phyloP scores from a whole-genome alignment of 2,329 filamentous ascomycete genomes.

The Neofusicoccum kwambonambiense region DNA sequence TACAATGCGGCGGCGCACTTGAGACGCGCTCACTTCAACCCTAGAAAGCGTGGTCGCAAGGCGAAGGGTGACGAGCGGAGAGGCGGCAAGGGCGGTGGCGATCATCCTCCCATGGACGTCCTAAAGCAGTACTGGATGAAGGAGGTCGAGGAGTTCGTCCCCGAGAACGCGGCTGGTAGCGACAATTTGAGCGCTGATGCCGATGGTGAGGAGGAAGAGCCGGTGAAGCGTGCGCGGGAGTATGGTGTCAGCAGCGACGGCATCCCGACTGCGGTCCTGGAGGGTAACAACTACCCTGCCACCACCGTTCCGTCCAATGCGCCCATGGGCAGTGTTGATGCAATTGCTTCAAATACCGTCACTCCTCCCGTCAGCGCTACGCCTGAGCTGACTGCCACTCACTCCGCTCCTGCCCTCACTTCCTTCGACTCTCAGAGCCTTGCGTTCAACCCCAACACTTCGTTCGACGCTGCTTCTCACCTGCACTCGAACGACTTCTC shows the following conservation, averaged over 20 bases:
- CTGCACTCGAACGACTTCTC: conserved; percentile 4
- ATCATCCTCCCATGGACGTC: conserved; percentile 59
- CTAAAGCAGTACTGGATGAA: conserved; percentile 60
- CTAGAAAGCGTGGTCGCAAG: conserved; percentile 57
- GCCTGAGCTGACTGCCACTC: background rate
- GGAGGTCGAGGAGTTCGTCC: conserved; percentile 52
- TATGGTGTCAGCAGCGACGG: conserved; percentile 12
- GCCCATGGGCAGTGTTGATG: background rate
- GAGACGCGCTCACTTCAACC: conserved; percentile 82
- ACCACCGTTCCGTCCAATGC: background rate
- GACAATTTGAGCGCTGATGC: background rate
- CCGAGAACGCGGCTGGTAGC: conserved; percentile 10
- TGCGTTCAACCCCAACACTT: conserved; percentile 7
- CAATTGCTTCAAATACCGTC: conserved; percentile 2
- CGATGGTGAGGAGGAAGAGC: conserved; percentile 17
- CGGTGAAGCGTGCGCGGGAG: conserved; percentile 9
- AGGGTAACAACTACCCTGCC: background rate
- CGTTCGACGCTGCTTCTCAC: conserved; percentile 1
- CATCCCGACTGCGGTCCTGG: conserved; percentile 2
- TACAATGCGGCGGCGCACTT: conserved; percentile 95
- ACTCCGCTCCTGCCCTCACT: background rate
- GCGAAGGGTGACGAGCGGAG: conserved; percentile 60
- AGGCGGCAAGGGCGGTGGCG: conserved; percentile 62
- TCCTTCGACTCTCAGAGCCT: conserved; percentile 2
- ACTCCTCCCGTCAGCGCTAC: background rate